Percentiles rank a stretch among this genome's conserved stretches.
Evolutionary conservation across 192 early-diverging fungal species (phyloP).

Genomic region (Endogone sp.): DNA sequence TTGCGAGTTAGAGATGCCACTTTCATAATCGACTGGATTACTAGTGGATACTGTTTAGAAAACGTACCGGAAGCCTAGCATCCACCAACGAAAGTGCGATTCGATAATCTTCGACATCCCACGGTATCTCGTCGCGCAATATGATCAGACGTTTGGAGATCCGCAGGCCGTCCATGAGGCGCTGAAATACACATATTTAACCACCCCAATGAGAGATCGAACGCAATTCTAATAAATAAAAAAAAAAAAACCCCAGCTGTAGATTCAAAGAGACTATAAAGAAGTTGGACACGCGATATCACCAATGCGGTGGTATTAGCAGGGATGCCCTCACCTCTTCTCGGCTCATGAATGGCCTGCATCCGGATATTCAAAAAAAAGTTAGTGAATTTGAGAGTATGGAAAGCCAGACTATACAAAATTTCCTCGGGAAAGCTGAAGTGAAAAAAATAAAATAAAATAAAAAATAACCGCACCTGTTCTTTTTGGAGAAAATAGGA

Average conservation of each 20-base stretch:
- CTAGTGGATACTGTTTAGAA: neutral
- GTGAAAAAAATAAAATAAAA: no score
- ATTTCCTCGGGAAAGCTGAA: no score
- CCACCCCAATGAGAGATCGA: no score
- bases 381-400: constrained; percentile 26
- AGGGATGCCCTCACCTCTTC: constrained; percentile 33
- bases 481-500: constrained; percentile 47
- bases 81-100: constrained; percentile 28
- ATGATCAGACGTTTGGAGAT: constrained; percentile 21
- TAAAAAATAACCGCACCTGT: constrained; percentile 27
- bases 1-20: neutral
- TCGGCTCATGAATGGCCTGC: constrained; percentile 23
- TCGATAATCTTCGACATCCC: constrained; percentile 26
- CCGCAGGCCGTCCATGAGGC: constrained; percentile 7
- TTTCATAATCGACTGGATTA: neutral
- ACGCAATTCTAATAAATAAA: neutral
- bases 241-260: neutral
- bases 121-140: constrained; percentile 26
- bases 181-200: constrained; percentile 3
- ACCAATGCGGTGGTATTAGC: constrained; percentile 23
- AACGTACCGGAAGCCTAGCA: constrained; percentile 36
- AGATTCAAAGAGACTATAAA: no score
- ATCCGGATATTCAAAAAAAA: no score
- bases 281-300: no score
- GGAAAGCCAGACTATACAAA: constrained; percentile 44